Conservation (phyloP, 352 stramenopile genomes). For the Pythium graminicola region DNA sequence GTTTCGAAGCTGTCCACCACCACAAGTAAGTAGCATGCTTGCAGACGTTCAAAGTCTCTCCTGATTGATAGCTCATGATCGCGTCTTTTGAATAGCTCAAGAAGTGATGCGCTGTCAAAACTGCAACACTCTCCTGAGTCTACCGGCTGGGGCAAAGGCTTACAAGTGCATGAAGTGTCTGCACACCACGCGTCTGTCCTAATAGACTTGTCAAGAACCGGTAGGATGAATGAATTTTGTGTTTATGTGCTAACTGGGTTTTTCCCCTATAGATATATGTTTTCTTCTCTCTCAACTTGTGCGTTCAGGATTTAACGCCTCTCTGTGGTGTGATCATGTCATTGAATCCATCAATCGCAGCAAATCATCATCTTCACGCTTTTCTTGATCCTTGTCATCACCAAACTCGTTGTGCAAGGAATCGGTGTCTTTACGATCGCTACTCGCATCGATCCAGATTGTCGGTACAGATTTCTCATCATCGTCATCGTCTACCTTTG, state of each 20-base stretch:
- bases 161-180: conserved; percentile 90
- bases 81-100: conserved; percentile 39
- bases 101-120: conserved; percentile 86
- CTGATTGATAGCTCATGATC: background rate
- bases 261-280: conserved; percentile 5
- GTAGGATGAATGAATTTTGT: background rate
- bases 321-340: conserved; percentile 7
- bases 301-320: background rate
- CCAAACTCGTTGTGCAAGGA: conserved; percentile 50
- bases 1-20: conserved; percentile 79
- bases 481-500: conserved; percentile 45
- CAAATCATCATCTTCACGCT: conserved; percentile 55
- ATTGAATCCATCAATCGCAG: conserved; percentile 86
- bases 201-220: conserved; percentile 6
- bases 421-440: conserved; percentile 56
- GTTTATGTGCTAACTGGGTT: background rate
- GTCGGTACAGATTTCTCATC: conserved; percentile 58
- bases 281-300: background rate
- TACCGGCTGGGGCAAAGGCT: conserved; percentile 67
- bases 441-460: conserved; percentile 77
- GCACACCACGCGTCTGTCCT: conserved; percentile 73
- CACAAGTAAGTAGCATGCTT: conserved; percentile 68
- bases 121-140: conserved; percentile 78
- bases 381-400: conserved; percentile 32
- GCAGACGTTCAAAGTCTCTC: background rate